Evolutionary conservation across 2,329 filamentous ascomycete species (phyloP), one percentile per base, ranked within the genome.

Genomic region (Cladophialophora chaetospira): DNA sequence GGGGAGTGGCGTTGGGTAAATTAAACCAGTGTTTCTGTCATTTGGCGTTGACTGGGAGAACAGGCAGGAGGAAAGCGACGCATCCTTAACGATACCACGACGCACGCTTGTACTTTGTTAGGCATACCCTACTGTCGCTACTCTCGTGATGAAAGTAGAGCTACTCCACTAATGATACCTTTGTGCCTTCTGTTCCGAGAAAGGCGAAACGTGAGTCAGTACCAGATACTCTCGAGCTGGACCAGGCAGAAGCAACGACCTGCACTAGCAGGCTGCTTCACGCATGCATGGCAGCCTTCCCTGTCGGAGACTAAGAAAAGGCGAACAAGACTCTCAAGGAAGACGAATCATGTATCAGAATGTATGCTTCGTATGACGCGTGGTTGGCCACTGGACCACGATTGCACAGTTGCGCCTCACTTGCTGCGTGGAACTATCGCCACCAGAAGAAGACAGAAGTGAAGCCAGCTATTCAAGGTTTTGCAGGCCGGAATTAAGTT

Each of bases 1-100:
- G 50, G 55, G 50, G n/a, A 38, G 54, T 54, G 51, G 45, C 46
- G 40, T 49, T 33, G 51, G 53, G 2, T 58, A 46, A 57, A 42
- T 5, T 1, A 2, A 19, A 5, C 28, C 13, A 6, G 5, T 5
- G 6, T 31, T 31, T 5, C 28, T 13, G 28, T 31, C 28, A 31
- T 38, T 38, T 38, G 42, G 42, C 17, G 42, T 45, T 45, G 3
- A 9, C 10, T 3, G n/a, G 21, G 10, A 17, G 19, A 45, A 25
- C 3, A 45, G 3, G 42, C 42, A 45, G 23, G 26, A 33, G 45
- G 4, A 9, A 31, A 9, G 3, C 15, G 10, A 19, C 9, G 25
- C 10, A 11, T 10, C 5, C 10, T 36, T 36, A 31, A 36, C 11
- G 28, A 49, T 49, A 49, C 15, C 28, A 36, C 17, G 1, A 17